Evolutionary conservation across 805 yeast species (phyloP).

Genomic region (Ogataea wickerhamii): DNA sequence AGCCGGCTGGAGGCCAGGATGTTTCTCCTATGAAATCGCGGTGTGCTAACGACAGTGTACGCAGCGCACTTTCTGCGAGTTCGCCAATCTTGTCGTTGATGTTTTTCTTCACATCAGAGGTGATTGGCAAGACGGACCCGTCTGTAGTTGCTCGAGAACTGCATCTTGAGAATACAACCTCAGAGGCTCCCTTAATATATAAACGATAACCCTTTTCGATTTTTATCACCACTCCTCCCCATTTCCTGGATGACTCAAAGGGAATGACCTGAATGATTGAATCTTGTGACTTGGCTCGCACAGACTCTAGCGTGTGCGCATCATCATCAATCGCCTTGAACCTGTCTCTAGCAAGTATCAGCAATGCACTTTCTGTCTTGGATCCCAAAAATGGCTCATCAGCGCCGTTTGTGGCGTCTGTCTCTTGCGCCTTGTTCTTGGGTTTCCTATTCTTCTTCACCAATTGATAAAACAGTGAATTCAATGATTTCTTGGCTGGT

Average conservation of each 20-base stretch:
- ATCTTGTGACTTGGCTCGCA: conserved; percentile 36
- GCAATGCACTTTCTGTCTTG: conserved; percentile 89
- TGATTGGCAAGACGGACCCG: conserved; percentile 28
- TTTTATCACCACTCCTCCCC: conserved; percentile 76
- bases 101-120: conserved; percentile 30
- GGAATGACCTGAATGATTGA: conserved; percentile 72
- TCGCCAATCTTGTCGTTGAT: conserved; percentile 32
- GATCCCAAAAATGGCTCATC: conserved; percentile 77
- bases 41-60: conserved; percentile 89
- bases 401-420: background rate
- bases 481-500: conserved; percentile 43
- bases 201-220: conserved; percentile 53
- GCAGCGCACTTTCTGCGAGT: conserved; percentile 74
- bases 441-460: conserved; percentile 50
- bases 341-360: conserved; percentile 59
- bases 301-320: conserved; percentile 41
- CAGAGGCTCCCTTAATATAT: conserved; percentile 92
- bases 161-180: conserved; percentile 68
- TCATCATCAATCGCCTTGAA: conserved; percentile 44
- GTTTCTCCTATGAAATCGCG: conserved; percentile 50
- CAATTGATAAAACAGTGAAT: conserved; percentile 71
- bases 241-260: conserved; percentile 88
- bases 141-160: conserved; percentile 35
- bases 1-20: conserved; percentile 67
- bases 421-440: conserved; percentile 1